Evolutionary conservation across 345 rosid species (phyloP).

Genomic region (Corchorus olitorius): DNA sequence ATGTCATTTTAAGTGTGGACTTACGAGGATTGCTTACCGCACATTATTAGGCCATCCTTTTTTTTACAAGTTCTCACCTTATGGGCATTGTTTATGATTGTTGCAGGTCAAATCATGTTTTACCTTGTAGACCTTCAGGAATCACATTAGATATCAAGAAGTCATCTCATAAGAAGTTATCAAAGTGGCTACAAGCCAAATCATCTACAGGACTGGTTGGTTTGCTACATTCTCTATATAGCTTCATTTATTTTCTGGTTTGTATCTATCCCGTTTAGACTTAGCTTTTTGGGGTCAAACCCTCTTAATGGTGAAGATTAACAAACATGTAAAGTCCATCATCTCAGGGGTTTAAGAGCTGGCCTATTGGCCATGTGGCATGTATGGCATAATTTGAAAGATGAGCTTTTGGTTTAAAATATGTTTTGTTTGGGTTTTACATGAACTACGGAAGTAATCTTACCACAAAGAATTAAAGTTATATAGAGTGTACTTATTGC

Average conservation of each 20-base stretch:
- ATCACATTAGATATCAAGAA: slow-evolving; percentile 79
- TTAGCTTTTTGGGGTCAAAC: not conserved
- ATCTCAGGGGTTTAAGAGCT: slow-evolving; percentile 3
- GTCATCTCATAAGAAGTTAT: slow-evolving; percentile 91
- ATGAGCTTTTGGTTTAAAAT: not conserved
- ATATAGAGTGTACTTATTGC: not conserved
- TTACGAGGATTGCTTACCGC: not conserved
- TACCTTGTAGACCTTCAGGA: slow-evolving; percentile 89
- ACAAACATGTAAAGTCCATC: not conserved
- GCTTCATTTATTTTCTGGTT: not conserved
- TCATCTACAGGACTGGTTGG: slow-evolving; percentile 78
- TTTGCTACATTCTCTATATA: slow-evolving; percentile 5
- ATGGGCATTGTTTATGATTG: slow-evolving; percentile 18
- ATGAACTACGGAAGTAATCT: not conserved
- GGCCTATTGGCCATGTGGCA: not conserved
- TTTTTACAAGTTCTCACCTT: slow-evolving; percentile 9
- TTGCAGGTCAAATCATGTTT: slow-evolving; percentile 84
- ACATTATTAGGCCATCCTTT: not conserved
- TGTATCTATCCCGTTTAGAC: not conserved
- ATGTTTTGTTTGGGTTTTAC: not conserved
- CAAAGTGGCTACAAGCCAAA: slow-evolving; percentile 94
- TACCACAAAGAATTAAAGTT: not conserved
- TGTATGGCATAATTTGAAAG: not conserved
- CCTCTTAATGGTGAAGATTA: not conserved
- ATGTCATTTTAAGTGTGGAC: too few relatives aligned